Conservation (phyloP, 208 protist species). For the Leishmania lainsoni region DNA sequence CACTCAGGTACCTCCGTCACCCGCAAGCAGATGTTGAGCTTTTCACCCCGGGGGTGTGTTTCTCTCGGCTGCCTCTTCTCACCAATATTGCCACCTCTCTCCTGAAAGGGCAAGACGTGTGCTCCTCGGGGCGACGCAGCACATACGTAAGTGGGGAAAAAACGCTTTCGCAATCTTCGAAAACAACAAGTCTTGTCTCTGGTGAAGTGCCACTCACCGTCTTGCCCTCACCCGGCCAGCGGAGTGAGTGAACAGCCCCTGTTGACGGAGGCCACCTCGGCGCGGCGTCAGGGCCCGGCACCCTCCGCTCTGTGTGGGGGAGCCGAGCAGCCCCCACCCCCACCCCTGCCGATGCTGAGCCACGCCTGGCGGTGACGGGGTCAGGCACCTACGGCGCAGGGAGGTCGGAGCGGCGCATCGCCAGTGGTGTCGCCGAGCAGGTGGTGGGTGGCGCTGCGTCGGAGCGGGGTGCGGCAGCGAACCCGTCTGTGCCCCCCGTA, state of each 20-base stretch:
- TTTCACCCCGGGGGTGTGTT: no score
- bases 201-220: no score
- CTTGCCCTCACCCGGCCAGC: no score
- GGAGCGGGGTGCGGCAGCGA: neutral
- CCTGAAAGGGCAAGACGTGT: neutral
- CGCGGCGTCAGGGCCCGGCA: neutral
- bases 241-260: neutral
- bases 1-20: neutral
- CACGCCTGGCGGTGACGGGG: neutral
- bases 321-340: neutral
- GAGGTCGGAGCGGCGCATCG: neutral
- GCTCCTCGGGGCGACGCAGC: no score
- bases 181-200: neutral
- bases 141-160: neutral
- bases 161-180: neutral
- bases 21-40: neutral
- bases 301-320: neutral
- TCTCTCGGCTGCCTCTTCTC: neutral
- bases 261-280: neutral
- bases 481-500: neutral
- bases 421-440: neutral
- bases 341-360: neutral
- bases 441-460: neutral
- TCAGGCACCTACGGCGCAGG: neutral
- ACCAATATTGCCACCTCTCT: neutral